Evolutionary conservation across 371 early-diverging fungal species (phyloP).

Genomic region (Apophysomyces variabilis): DNA sequence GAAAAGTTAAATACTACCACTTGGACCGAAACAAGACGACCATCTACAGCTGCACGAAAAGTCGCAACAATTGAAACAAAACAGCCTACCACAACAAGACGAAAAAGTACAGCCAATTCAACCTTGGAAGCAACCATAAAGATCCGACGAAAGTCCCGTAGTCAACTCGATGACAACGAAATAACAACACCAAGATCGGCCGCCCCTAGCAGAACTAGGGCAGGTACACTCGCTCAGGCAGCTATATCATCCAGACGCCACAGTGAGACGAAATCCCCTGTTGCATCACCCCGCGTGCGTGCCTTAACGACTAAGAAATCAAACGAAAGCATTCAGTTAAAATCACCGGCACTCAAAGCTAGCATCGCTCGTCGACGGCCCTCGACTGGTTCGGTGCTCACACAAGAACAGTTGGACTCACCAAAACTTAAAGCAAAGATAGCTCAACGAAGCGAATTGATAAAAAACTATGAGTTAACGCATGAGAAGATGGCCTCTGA

Average conservation of each 20-base stretch:
- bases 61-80: constrained; percentile 5
- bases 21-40: constrained; percentile 15
- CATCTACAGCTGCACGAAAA: constrained; percentile 3
- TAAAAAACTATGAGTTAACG: background rate
- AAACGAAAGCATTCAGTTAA: constrained; percentile 16
- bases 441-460: background rate
- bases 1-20: constrained; percentile 15
- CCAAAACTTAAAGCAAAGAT: background rate
- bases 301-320: constrained; percentile 28
- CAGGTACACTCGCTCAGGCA: background rate
- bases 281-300: constrained; percentile 29
- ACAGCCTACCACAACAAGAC: constrained; percentile 1
- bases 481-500: background rate
- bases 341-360: background rate
- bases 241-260: constrained; percentile 1
- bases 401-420: constrained; percentile 2
- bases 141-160: constrained; percentile 16
- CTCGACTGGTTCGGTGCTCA: background rate
- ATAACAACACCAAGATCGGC: background rate
- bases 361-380: constrained; percentile 8
- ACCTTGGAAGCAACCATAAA: constrained; percentile 10
- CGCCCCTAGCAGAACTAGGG: background rate
- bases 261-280: constrained; percentile 9
- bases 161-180: constrained; percentile 6
- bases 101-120: background rate